Evolutionary conservation across 805 yeast genomes (phyloP), one percentile per base, ranked within the genome.

Genomic region (Torulaspora franciscae): DNA sequence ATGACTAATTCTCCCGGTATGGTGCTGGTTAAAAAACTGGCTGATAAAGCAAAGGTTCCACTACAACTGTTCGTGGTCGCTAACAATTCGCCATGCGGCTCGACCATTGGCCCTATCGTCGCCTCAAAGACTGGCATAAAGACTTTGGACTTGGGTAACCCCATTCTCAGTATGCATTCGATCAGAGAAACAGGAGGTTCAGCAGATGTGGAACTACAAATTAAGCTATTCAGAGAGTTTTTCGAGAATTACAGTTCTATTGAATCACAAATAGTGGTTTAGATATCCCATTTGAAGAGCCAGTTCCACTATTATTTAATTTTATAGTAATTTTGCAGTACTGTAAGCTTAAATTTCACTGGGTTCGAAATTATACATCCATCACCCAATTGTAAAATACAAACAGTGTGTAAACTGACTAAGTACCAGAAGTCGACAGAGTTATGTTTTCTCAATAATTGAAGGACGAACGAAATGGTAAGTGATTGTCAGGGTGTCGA

Each of bases 41-140:
- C 95, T 3, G 75, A 80, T 39, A 56, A 58, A 23, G 81, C 80
- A 3, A 67, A 76, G 54, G 83, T 85, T n/a, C 96, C 97, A 13
- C 67, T 91, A 50, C 99, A 91, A 66, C 66, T 89, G 45, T 88
- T 91, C 69, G 97, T 90, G n/a, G 95, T 85, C 23, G 77, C 91
- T 45, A 93, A 91, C 64, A 95, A 85, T 60, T 81, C 95, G 2
- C 87, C 96, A 2, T 91, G 98, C 67, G 99, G 99, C 2, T 83
- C 95, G 1, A 91, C 99, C 1, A 91, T 91, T 58, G 99, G 98
- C 1, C 98, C 98, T 15, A 85, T 90, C 65, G 70, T 91, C 46
- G 83, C 96, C 28, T 82, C 95, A 2, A 84, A 84, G 54, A 74
- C 89, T 30, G 98, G 98, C 42, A 75, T 90, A 40, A 76, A 93